Conservation (phyloP, 495 filamentous ascomycete genomes). For the Penicillium pulvis region DNA sequence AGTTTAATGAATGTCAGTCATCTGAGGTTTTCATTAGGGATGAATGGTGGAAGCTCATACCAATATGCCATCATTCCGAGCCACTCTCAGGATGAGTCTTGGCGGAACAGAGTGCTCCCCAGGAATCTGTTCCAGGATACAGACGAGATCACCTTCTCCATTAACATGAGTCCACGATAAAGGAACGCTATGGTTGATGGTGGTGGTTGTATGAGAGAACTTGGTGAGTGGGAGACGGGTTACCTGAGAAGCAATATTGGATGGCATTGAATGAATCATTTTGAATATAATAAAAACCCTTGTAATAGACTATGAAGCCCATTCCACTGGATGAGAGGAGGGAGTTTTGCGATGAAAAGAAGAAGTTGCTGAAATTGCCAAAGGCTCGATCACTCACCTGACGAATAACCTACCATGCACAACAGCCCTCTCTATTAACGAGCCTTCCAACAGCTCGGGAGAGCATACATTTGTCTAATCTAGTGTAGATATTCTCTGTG, state of each 20-base stretch:
- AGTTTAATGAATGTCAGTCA: slow-evolving; percentile 8
- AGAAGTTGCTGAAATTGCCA: neutral
- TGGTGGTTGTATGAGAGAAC: slow-evolving; percentile 44
- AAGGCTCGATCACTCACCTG: neutral
- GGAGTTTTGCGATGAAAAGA: neutral
- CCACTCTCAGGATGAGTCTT: slow-evolving; percentile 29
- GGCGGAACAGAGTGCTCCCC: neutral
- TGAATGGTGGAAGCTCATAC: slow-evolving; percentile 23
- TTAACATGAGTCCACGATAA: slow-evolving; percentile 44
- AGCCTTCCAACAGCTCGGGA: too few relatives aligned
- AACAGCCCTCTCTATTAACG: neutral
- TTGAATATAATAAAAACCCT: neutral
- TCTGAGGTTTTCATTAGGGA: neutral
- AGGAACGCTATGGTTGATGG: slow-evolving; percentile 34
- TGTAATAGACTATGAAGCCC: neutral
- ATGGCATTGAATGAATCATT: neutral
- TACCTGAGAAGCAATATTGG: neutral
- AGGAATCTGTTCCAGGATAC: slow-evolving; percentile 29
- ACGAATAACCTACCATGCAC: neutral
- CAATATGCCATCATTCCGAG: slow-evolving; percentile 29
- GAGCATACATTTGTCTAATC: too few relatives aligned
- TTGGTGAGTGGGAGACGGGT: slow-evolving; percentile 33
- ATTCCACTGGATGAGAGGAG: neutral
- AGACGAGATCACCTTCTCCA: slow-evolving; percentile 34
- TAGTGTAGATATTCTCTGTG: too few relatives aligned